Evolutionary conservation across 257 asterid genomes (phyloP), one percentile per base, ranked within the genome.

Genomic region (Catharanthus roseus): DNA sequence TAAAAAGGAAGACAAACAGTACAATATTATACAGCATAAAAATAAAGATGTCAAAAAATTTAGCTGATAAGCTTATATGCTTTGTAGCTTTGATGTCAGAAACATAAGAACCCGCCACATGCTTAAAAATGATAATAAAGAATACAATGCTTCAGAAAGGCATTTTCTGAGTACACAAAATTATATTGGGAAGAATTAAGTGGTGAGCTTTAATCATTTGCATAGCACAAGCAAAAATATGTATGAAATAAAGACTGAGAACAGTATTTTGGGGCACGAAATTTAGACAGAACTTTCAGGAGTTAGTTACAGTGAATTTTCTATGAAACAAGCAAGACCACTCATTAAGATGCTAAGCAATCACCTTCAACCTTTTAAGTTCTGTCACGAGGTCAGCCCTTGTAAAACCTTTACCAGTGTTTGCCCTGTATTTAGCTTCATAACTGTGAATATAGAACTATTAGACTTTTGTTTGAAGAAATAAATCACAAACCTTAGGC

Each of bases 361-460:
- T 68, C 60, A 92, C 98, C 96, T 93, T 76, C 74, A 88, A 86
- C 70, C 44, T 77, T 54, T 82, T 86, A 71, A 93, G 96, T 72
- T 85, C 81, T 56, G 67, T 67, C 66, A 88, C 79, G 23, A 93
- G 90, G 74, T 90, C 93, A 16, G 77, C 80, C 85, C 96, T 84
- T 65, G 88, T 76, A 85, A 85, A 89, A 76, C 95, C 92, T 84
- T 79, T 88, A 44, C 81, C 77, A 4, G 83, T 82, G 71, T 93
- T 93, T 77, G 96, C 98, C 86, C 98, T 93, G 86, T 47, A 49
- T 64, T 70, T 58, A 50, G 62, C 61, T 75, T 79, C 75, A 80
- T 12, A 28, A 68, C 10, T 72, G 72, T 63, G 73, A 72, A 74
- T 63, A 80, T 68, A 69, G 47, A 73, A 70, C 38, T 69, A 55